Evolutionary conservation across 192 early-diverging fungal species (phyloP).

Genomic region (Tieghemiomyces parasiticus): DNA sequence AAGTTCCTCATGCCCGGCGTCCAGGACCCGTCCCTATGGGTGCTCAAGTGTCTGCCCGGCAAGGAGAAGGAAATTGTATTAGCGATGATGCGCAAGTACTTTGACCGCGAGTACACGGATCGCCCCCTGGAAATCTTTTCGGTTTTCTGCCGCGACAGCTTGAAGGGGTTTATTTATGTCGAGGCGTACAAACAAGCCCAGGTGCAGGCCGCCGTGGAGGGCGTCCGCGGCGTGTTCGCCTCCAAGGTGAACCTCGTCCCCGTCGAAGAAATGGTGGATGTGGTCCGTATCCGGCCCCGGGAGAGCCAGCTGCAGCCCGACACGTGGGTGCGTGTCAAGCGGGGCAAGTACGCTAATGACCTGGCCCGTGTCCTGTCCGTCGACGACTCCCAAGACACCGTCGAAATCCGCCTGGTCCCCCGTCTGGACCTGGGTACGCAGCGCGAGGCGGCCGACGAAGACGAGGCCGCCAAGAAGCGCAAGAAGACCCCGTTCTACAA

Average conservation of each 20-base stretch:
- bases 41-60: constrained; percentile 69
- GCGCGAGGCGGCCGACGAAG: constrained; percentile 15
- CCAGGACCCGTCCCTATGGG: constrained; percentile 83
- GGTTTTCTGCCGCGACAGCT: constrained; percentile 64
- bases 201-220: constrained; percentile 62
- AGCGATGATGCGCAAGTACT: constrained; percentile 55
- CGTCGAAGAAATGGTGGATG: constrained; percentile 82
- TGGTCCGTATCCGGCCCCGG: constrained; percentile 58
- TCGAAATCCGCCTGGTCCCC: constrained; percentile 57
- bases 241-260: constrained; percentile 66
- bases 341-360: constrained; percentile 89
- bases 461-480: constrained; percentile 34
- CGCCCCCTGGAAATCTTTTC: constrained; percentile 61
- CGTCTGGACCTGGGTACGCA: constrained; percentile 42
- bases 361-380: constrained; percentile 65
- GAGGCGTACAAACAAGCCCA: constrained; percentile 67
- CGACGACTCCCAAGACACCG: constrained; percentile 45
- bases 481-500: constrained; percentile 29
- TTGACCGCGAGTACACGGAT: constrained; percentile 44
- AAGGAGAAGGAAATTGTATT: constrained; percentile 81
- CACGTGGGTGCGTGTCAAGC: constrained; percentile 77
- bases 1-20: constrained; percentile 69
- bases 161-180: constrained; percentile 85
- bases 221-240: constrained; percentile 59
- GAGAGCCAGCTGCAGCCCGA: constrained; percentile 37